Conservation (phyloP, 2,329 filamentous ascomycete species). For the Colletotrichum higginsianum region DNA sequence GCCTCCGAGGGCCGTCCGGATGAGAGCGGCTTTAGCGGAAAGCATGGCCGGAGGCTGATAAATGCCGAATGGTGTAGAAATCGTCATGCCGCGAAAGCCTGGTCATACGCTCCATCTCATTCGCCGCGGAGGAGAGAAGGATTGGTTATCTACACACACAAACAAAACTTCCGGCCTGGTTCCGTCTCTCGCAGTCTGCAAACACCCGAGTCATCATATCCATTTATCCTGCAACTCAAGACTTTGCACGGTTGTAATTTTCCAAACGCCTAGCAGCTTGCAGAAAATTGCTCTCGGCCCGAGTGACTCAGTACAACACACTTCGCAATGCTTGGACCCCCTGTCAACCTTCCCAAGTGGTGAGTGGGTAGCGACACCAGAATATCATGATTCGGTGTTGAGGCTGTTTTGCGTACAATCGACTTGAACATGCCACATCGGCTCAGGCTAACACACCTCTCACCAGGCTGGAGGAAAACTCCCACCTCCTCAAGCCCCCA, state of each 20-base stretch:
- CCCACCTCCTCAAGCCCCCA: slow-evolving; percentile 91
- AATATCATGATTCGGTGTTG: slow-evolving; percentile 5
- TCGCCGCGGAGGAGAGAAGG: slow-evolving; percentile 26
- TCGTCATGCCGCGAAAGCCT: slow-evolving; percentile 18
- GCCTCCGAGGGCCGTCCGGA: slow-evolving; percentile 29
- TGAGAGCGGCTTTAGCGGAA: slow-evolving; percentile 31
- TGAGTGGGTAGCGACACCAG: slow-evolving; percentile 59
- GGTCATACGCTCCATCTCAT: slow-evolving; percentile 8
- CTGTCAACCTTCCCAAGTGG: slow-evolving; percentile 73
- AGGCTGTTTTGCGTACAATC: slow-evolving; percentile 23
- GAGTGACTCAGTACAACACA: slow-evolving; percentile 19
- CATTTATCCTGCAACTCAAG: not conserved
- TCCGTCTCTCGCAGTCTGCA: slow-evolving; percentile 1
- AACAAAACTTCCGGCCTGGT: not conserved
- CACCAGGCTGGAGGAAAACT: slow-evolving; percentile 88
- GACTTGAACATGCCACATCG: not conserved
- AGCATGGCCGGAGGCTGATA: slow-evolving; percentile 19
- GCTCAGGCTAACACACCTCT: slow-evolving; percentile 42
- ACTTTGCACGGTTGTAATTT: not conserved
- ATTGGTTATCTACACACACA: slow-evolving; percentile 18
- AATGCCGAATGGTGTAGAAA: slow-evolving; percentile 13
- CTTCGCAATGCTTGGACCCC: slow-evolving; percentile 48
- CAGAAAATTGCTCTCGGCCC: not conserved
- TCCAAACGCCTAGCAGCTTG: not conserved
- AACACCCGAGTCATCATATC: slow-evolving; percentile 17